Percentiles rank a stretch among this genome's conserved stretches.
Conservation (phyloP, 2,329 filamentous ascomycete species). For the Fusarium dlaminii region DNA sequence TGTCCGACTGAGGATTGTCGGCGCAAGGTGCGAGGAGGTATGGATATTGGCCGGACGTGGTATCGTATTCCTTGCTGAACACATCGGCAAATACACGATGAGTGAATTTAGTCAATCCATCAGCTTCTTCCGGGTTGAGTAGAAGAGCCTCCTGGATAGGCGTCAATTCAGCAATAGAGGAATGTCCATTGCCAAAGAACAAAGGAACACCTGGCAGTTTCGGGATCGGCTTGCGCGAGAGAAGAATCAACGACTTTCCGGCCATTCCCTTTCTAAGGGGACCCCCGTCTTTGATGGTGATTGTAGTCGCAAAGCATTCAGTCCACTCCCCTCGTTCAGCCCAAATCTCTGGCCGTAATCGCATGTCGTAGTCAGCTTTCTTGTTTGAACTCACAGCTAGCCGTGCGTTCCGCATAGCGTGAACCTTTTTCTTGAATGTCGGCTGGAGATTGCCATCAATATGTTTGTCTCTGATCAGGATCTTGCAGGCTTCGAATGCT, state of each 20-base stretch:
- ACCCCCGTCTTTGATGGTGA: constrained; percentile 66
- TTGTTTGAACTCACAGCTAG: constrained; percentile 85
- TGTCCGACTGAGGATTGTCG: constrained; percentile 2
- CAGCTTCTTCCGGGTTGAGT: constrained; percentile 55
- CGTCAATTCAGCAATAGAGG: constrained; percentile 65
- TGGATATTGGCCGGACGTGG: constrained; percentile 70
- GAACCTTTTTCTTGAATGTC: constrained; percentile 74
- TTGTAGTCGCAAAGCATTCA: constrained; percentile 67
- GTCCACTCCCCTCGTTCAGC: constrained; percentile 49
- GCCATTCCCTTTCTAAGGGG: constrained; percentile 60
- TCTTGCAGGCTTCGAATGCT: constrained; percentile 82
- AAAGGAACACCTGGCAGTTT: constrained; percentile 73
- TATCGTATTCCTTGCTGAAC: constrained; percentile 87
- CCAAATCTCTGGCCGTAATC: constrained; percentile 83
- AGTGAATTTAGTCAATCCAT: constrained; percentile 75
- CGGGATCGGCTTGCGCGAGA: constrained; percentile 75
- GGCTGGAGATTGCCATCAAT: constrained; percentile 81
- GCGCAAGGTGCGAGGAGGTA: constrained; percentile 80
- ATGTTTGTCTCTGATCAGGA: constrained; percentile 71
- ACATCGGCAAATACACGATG: constrained; percentile 81
- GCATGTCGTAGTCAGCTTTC: constrained; percentile 78
- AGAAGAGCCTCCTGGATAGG: constrained; percentile 56
- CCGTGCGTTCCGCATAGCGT: constrained; percentile 85
- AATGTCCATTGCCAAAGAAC: constrained; percentile 72
- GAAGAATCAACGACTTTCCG: constrained; percentile 72